Conservation (phyloP, 176 grass and related monocot genomes). For the Hordeum marinum region DNA sequence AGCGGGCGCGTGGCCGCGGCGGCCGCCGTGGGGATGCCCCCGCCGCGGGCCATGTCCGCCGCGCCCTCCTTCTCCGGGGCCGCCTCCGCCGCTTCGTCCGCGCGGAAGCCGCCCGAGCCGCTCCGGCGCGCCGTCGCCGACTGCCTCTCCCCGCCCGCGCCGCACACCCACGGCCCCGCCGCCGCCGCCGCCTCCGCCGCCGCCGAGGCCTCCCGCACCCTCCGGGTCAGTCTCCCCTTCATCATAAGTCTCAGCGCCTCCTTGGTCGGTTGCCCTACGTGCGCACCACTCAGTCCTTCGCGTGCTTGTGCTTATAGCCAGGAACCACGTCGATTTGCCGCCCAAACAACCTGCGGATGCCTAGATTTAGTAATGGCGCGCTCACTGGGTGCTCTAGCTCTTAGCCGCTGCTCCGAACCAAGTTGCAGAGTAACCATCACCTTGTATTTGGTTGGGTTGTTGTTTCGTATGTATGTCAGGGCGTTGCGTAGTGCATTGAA, state of each 20-base stretch:
- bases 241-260: background rate
- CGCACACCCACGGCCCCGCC: slow-evolving; percentile 61
- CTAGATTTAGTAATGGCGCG: background rate
- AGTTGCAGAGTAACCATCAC: background rate
- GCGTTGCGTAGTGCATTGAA: background rate
- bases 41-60: slow-evolving; percentile 31
- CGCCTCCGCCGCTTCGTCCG: background rate
- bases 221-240: slow-evolving; percentile 47
- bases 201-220: slow-evolving; percentile 66
- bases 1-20: slow-evolving; percentile 36
- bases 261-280: background rate
- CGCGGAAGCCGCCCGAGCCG: slow-evolving; percentile 80
- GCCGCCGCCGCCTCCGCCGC: slow-evolving; percentile 45
- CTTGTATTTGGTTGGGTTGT: background rate
- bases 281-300: background rate
- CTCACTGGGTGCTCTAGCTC: background rate
- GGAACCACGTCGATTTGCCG: background rate
- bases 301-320: background rate
- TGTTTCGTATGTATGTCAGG: too few relatives aligned
- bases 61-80: slow-evolving; percentile 33
- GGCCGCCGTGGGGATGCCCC: background rate
- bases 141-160: slow-evolving; percentile 78
- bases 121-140: slow-evolving; percentile 85
- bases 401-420: background rate
- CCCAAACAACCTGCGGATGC: background rate